Conservation (phyloP, 73 alveolate species). For the Tetrahymena borealis region DNA sequence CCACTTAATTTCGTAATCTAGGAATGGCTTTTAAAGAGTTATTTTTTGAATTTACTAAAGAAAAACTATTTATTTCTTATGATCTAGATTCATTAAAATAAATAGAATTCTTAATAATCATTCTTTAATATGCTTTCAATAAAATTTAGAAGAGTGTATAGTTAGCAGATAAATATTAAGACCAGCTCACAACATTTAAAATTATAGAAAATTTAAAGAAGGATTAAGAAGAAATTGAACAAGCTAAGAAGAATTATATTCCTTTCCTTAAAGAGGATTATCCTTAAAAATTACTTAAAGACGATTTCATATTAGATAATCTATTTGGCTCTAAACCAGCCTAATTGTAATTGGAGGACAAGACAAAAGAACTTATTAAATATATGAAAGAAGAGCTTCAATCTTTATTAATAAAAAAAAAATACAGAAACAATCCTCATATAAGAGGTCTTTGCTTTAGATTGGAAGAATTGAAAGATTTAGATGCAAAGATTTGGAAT, state of each 20-base stretch:
- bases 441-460: neutral
- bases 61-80: neutral
- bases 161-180: neutral
- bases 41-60: neutral
- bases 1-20: neutral
- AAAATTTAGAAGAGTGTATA: neutral
- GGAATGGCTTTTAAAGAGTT: neutral
- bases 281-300: neutral
- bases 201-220: neutral
- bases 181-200: neutral
- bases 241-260: neutral
- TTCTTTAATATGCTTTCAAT: neutral
- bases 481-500: neutral
- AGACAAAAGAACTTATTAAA: neutral
- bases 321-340: neutral
- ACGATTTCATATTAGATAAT: neutral
- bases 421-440: neutral
- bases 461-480: neutral
- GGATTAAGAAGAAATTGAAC: neutral
- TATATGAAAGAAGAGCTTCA: neutral
- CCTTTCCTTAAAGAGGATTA: neutral
- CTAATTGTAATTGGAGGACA: too few relatives aligned
- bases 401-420: neutral
- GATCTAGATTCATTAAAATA: neutral
- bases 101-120: neutral